phyloP scores from a whole-genome alignment of 805 yeast species.

The Yarrowia sp. region DNA sequence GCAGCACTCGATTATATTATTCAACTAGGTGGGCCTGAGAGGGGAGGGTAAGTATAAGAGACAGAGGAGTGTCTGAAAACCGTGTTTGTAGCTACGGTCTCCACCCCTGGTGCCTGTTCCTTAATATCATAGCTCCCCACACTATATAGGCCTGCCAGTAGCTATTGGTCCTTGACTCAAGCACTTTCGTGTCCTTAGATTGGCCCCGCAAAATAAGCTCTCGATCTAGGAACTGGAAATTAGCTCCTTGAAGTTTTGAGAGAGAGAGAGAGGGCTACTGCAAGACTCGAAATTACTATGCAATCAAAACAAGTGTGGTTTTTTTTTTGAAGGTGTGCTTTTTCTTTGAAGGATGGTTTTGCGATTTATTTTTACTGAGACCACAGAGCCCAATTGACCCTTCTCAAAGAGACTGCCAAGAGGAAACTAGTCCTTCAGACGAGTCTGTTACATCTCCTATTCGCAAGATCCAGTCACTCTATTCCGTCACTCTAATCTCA shows the following conservation, averaged over 20 bases:
- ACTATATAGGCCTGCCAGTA: too few species aligned
- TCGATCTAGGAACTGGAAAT: slow-evolving; percentile 37
- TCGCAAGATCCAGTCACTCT: too few species aligned
- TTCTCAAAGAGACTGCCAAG: slow-evolving; percentile 4
- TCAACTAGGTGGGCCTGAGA: slow-evolving; percentile 31
- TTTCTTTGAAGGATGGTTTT: neutral
- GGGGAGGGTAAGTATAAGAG: too few species aligned
- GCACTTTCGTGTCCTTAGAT: slow-evolving; percentile 7
- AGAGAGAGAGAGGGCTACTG: slow-evolving; percentile 7
- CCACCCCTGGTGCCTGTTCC: too few species aligned
- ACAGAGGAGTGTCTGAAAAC: too few species aligned
- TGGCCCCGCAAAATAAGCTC: slow-evolving; percentile 36
- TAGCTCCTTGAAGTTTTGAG: slow-evolving; percentile 20
- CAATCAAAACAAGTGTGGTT: slow-evolving; percentile 16
- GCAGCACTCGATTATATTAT: slow-evolving; percentile 24
- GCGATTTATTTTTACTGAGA: neutral
- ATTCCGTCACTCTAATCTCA: too few species aligned
- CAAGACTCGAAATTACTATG: slow-evolving; percentile 8
- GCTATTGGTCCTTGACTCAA: too few species aligned
- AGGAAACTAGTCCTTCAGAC: too few species aligned
- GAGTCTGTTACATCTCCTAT: too few species aligned
- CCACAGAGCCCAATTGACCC: neutral
- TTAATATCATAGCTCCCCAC: neutral
- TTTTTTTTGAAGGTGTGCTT: neutral
- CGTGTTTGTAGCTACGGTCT: too few species aligned